Base-by-base conservation (phyloP, 1,284 basidiomycete species). In the Grifola frondosa region DNA sequence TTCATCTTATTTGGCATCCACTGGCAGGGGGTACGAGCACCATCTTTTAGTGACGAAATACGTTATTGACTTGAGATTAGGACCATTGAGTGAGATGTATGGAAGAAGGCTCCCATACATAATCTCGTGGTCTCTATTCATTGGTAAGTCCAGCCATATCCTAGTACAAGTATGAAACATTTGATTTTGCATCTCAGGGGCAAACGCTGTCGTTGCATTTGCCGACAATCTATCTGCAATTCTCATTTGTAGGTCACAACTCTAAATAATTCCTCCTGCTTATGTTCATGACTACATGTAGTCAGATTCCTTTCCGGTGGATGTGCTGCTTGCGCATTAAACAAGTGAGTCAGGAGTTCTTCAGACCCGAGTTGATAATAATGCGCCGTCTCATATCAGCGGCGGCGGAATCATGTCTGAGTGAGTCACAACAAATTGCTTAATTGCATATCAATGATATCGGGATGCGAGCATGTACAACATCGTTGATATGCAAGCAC, bases 1-100 rank as follows among this genome's bases (percentile, higher is more conserved):
- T 15, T 23, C n/a, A 6, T 11, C n/a, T n/a, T 8, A 30, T 13
- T 21, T 16, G n/a, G n/a, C n/a, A n/a, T 17, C 4, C 30, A 19
- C 36, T 25, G 37, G 30, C 43, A 59, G 59, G 56, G 59, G 59
- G 59, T 56, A 40, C 36, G 42, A n/a, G n/a, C n/a, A n/a, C n/a
- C n/a, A n/a, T 15, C 9, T 32, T 8, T 19, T 13, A 8, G 26
- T 10, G 10, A 21, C n/a, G n/a, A n/a, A 5, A 8, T 15, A 30
- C 11, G 15, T 30, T 30, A 12, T 21, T 20, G 28, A 19, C 2
- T 5, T 9, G 24, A 15, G 21, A 11, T 16, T 30, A 60, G 59
- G 57, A 5, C 59, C 59, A 5, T 35, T 61, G 46, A 56, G 55
- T 7, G 59, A 61, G 33, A 46, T 59, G 22, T 54, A 50, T 28